Evolutionary conservation across 257 asterid genomes (phyloP).

Genomic region (Salvia hispanica): DNA sequence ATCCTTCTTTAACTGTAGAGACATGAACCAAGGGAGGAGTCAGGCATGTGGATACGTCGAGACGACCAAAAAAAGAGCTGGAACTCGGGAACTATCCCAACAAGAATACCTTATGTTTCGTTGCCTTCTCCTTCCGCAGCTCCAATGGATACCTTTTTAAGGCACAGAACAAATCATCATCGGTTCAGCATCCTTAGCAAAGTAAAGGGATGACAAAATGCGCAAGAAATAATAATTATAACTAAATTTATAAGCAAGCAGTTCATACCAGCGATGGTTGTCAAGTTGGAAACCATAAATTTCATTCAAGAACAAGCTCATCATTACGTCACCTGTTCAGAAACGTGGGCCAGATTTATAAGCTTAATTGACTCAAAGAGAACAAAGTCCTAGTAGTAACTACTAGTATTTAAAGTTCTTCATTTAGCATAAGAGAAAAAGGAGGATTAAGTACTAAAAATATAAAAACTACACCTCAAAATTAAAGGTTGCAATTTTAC

Average conservation of each 20-base stretch:
- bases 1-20: constrained; percentile 62
- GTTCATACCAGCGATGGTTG: constrained; percentile 82
- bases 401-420: constrained; percentile 20
- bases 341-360: constrained; percentile 29
- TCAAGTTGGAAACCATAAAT: constrained; percentile 96
- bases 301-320: constrained; percentile 98
- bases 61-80: constrained; percentile 17
- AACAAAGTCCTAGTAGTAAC: constrained; percentile 2
- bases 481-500: background rate
- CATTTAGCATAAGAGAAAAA: constrained; percentile 1
- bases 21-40: constrained; percentile 24
- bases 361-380: constrained; percentile 10
- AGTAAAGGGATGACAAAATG: constrained; percentile 16
- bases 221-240: background rate
- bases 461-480: background rate
- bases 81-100: constrained; percentile 8
- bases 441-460: constrained; percentile 12
- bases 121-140: constrained; percentile 88
- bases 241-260: constrained; percentile 8
- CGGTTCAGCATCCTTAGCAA: constrained; percentile 20
- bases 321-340: constrained; percentile 79
- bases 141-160: constrained; percentile 87
- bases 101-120: constrained; percentile 70
- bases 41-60: constrained; percentile 2
- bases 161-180: constrained; percentile 30